phyloP scores from a whole-genome alignment of 768 basidiomycete genomes.

The Agaricus subrufescens region DNA sequence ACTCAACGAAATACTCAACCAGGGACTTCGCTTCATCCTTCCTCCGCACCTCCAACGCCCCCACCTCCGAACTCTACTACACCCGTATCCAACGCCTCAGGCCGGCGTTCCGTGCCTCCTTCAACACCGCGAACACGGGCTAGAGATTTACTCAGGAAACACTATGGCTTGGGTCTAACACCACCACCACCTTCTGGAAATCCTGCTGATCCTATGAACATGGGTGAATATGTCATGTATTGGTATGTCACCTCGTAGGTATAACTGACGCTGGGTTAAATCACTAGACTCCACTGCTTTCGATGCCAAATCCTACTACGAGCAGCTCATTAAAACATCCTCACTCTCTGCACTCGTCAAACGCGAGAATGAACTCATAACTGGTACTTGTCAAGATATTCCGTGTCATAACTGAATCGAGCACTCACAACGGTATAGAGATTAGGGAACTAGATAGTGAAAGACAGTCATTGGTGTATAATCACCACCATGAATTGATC shows the following conservation, averaged over 20 bases:
- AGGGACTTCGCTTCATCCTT: neutral
- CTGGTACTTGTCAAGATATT: slow-evolving; percentile 35
- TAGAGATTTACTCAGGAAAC: slow-evolving; percentile 74
- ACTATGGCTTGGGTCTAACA: slow-evolving; percentile 81
- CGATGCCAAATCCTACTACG: slow-evolving; percentile 81
- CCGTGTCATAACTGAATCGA: neutral
- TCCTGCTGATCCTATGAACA: slow-evolving; percentile 73
- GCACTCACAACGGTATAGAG: slow-evolving; percentile 39
- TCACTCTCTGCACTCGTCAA: slow-evolving; percentile 70
- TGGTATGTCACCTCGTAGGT: neutral
- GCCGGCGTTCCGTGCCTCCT: slow-evolving; percentile 3
- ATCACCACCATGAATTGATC: slow-evolving; percentile 93
- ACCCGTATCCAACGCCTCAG: neutral
- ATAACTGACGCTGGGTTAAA: neutral
- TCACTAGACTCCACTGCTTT: slow-evolving; percentile 74
- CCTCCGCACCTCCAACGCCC: slow-evolving; percentile 11
- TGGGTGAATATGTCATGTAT: slow-evolving; percentile 41
- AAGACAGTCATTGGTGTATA: slow-evolving; percentile 87
- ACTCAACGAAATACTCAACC: slow-evolving; percentile 1
- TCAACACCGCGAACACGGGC: slow-evolving; percentile 40
- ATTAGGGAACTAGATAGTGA: slow-evolving; percentile 86
- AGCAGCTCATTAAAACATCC: slow-evolving; percentile 79
- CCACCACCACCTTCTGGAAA: slow-evolving; percentile 54
- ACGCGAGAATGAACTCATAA: slow-evolving; percentile 76
- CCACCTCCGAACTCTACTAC: slow-evolving; percentile 1